These are phyloP conservation scores for Talaromyces proteolyticus DNA, from an alignment of 495 filamentous ascomycete species.

Conservation along the genomic window DNA sequence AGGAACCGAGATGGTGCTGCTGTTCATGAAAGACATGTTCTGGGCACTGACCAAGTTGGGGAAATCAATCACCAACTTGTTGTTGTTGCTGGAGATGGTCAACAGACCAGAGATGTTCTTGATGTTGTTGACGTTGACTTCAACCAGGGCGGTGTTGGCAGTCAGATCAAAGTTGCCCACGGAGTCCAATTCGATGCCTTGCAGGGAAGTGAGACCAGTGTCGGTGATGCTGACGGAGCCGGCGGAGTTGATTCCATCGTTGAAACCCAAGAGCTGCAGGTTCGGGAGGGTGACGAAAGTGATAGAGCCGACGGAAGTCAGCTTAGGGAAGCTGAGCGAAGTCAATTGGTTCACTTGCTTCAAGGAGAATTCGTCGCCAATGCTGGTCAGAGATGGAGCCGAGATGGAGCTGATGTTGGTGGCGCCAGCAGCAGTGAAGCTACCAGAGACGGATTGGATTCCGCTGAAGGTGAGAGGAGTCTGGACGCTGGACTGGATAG, in stretches of 20 bases:
- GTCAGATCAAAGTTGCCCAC: constrained; percentile 64
- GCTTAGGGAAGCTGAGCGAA: constrained; percentile 53
- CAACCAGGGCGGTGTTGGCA: constrained; percentile 69
- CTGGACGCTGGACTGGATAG: constrained; percentile 49
- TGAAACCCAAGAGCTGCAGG: constrained; percentile 63
- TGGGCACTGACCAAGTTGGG: constrained; percentile 70
- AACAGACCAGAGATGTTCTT: constrained; percentile 53
- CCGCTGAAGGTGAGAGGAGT: constrained; percentile 38
- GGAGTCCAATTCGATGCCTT: constrained; percentile 68
- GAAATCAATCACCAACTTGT: constrained; percentile 61
- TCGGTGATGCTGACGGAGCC: constrained; percentile 67
- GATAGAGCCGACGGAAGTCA: constrained; percentile 59
- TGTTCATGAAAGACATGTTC: constrained; percentile 91
- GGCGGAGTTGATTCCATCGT: constrained; percentile 56
- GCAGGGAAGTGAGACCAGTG: constrained; percentile 67
- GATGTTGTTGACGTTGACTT: constrained; percentile 64
- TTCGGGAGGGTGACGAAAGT: constrained; percentile 66
- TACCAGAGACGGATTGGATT: constrained; percentile 60
- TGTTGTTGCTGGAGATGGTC: constrained; percentile 55
- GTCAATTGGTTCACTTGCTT: constrained; percentile 59
- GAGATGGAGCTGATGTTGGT: constrained; percentile 48
- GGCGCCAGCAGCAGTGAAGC: constrained; percentile 56
- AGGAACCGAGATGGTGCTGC: constrained; percentile 65
- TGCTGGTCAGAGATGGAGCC: constrained; percentile 39
- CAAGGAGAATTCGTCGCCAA: constrained; percentile 62